Conservation (phyloP, 805 yeast genomes). For the Starmerella etchellsii region DNA sequence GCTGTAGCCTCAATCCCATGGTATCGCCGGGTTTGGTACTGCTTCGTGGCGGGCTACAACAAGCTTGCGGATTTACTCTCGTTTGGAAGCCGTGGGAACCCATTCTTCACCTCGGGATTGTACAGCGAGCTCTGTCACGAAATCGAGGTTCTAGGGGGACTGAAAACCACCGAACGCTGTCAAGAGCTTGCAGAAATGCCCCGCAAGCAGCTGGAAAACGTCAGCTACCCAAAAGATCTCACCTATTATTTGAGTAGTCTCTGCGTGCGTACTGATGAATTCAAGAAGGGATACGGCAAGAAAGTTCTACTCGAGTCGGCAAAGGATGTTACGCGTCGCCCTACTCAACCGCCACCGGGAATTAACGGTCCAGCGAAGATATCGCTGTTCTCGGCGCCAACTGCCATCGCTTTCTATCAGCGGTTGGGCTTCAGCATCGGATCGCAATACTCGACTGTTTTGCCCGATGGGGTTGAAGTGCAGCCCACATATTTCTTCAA, state of each 20-base stretch:
- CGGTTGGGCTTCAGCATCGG: slow-evolving; percentile 2
- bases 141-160: background rate
- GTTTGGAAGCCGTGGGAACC: too few relatives aligned
- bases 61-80: too few relatives aligned
- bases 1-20: too few relatives aligned
- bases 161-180: background rate
- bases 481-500: slow-evolving; percentile 5
- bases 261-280: slow-evolving; percentile 3
- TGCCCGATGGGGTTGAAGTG: slow-evolving; percentile 1
- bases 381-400: slow-evolving; percentile 9
- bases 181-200: background rate
- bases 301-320: slow-evolving; percentile 17
- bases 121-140: too few relatives aligned
- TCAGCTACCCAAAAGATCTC: slow-evolving; percentile 3
- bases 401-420: slow-evolving; percentile 14
- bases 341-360: slow-evolving; percentile 4
- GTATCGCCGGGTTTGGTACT: too few relatives aligned
- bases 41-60: too few relatives aligned
- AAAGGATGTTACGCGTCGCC: background rate
- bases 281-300: slow-evolving; percentile 5
- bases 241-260: slow-evolving; percentile 2
- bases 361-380: slow-evolving; percentile 12
- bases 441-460: background rate
- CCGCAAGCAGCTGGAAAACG: background rate
- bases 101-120: too few relatives aligned